Evolutionary conservation across 257 asterid genomes (phyloP).

Genomic region (Solanum habrochaites): DNA sequence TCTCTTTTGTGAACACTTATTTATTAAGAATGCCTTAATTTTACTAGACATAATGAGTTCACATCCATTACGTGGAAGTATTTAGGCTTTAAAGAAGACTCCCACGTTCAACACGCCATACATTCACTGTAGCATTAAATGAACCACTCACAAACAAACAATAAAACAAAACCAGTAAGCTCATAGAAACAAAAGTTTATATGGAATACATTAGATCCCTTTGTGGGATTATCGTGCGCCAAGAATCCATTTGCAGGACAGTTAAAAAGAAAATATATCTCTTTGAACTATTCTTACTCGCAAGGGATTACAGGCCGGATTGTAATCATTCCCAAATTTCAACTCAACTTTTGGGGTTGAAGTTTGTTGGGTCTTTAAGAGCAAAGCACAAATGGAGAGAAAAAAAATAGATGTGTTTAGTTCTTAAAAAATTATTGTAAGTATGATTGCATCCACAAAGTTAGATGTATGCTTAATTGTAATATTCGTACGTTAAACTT

Average conservation of each 20-base stretch:
- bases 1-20: too few species aligned
- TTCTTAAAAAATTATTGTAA: not conserved
- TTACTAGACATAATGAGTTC: too few species aligned
- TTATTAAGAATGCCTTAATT: too few species aligned
- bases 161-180: not conserved
- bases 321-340: too few species aligned
- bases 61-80: too few species aligned
- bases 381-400: not conserved
- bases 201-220: not conserved
- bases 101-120: too few species aligned
- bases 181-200: not conserved
- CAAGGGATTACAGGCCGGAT: too few species aligned
- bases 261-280: not conserved
- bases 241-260: not conserved
- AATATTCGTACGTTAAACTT: not conserved
- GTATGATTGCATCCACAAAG: not conserved
- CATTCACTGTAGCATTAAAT: too few species aligned
- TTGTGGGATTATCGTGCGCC: not conserved
- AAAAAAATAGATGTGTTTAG: not conserved
- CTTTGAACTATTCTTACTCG: too few species aligned
- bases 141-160: not conserved
- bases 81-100: too few species aligned
- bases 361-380: not conserved
- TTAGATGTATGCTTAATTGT: not conserved
- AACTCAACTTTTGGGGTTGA: too few species aligned